These are phyloP conservation scores for Phaeoacremonium minimum DNA, from an alignment of 2,329 filamentous ascomycete species.

Conservation along the genomic window DNA sequence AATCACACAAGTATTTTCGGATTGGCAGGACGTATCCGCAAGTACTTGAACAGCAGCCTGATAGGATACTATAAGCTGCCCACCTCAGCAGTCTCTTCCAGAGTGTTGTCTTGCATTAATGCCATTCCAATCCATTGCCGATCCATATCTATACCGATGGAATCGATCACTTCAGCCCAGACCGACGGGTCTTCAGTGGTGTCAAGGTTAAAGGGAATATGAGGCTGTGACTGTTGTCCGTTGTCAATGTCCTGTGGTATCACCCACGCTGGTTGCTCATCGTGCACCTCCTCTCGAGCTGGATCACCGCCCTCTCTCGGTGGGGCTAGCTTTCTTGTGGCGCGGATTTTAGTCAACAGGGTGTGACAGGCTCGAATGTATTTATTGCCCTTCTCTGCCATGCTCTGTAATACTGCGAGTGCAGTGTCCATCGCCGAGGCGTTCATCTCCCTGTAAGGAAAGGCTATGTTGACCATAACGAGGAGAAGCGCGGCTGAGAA, in stretches of 20 bases:
- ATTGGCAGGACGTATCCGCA: too few relatives aligned
- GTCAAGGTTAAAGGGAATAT: slow-evolving; percentile 4
- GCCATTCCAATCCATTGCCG: slow-evolving; percentile 8
- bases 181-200: slow-evolving; percentile 1
- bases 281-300: neutral
- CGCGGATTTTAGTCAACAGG: slow-evolving; percentile 16
- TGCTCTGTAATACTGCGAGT: slow-evolving; percentile 35
- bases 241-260: neutral
- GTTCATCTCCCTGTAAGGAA: slow-evolving; percentile 35
- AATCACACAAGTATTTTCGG: too few relatives aligned
- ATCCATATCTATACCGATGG: slow-evolving; percentile 7
- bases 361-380: slow-evolving; percentile 29
- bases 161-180: slow-evolving; percentile 7
- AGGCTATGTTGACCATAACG: slow-evolving; percentile 46
- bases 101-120: slow-evolving; percentile 5
- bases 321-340: slow-evolving; percentile 10
- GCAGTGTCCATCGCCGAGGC: slow-evolving; percentile 24
- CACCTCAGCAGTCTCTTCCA: neutral
- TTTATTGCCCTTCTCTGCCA: slow-evolving; percentile 45
- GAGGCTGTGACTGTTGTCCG: neutral
- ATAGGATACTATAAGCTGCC: too few relatives aligned
- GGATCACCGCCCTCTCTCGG: neutral
- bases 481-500: slow-evolving; percentile 45
- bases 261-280: slow-evolving; percentile 2
- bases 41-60: too few relatives aligned